Conservation (phyloP, 805 yeast species). For the Suhomyces emberorum region DNA sequence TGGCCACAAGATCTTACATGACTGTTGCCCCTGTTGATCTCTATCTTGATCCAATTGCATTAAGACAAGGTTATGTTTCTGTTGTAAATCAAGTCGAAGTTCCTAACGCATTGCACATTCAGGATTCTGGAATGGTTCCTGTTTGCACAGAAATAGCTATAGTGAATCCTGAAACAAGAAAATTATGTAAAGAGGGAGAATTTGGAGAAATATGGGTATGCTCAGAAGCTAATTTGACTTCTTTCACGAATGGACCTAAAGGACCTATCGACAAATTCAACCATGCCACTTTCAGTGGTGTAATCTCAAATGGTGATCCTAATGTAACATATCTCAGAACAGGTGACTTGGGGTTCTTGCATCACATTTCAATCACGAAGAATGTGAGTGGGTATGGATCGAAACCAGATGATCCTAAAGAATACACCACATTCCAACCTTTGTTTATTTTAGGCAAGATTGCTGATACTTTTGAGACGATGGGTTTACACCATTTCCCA, state of each 20-base stretch:
- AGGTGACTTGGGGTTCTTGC: conserved; percentile 92
- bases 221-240: conserved; percentile 75
- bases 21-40: conserved; percentile 84
- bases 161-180: conserved; percentile 88
- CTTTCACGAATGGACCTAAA: conserved; percentile 54
- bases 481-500: conserved; percentile 91
- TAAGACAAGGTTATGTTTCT: conserved; percentile 84
- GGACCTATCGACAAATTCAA: conserved; percentile 52
- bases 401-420: conserved; percentile 9
- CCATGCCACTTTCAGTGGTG: conserved; percentile 54
- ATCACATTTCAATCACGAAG: conserved; percentile 55
- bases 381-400: conserved; percentile 32
- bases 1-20: conserved; percentile 82
- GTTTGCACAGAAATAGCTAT: conserved; percentile 91
- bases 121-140: conserved; percentile 95
- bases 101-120: conserved; percentile 70
- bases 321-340: conserved; percentile 69
- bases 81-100: conserved; percentile 71
- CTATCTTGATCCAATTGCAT: conserved; percentile 80
- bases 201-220: conserved; percentile 97
- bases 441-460: conserved; percentile 82
- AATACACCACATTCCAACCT: conserved; percentile 56
- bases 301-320: conserved; percentile 60
- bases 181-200: conserved; percentile 82
- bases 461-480: conserved; percentile 81